Conservation (phyloP, 176 grass and related monocot genomes). For the Juncus inflexus region DNA sequence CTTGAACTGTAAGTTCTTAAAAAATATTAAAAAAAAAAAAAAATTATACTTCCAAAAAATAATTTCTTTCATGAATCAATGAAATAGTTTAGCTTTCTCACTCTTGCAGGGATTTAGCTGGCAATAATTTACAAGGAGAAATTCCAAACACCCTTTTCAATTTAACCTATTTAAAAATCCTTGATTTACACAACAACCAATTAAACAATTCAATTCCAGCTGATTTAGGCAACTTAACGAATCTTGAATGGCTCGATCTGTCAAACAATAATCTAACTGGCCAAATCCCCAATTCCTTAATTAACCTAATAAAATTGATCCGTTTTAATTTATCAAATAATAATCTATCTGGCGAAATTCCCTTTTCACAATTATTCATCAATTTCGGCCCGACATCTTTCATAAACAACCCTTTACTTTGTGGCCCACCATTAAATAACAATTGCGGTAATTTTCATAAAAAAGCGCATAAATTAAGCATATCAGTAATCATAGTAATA, state of each 20-base stretch:
- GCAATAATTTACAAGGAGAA: slow-evolving; percentile 60
- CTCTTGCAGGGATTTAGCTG: slow-evolving; percentile 65
- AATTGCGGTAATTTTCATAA: slow-evolving; percentile 29
- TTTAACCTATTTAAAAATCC: slow-evolving; percentile 62
- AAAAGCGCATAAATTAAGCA: slow-evolving; percentile 27
- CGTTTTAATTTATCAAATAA: slow-evolving; percentile 89
- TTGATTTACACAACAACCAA: slow-evolving; percentile 65
- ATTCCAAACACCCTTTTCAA: slow-evolving; percentile 71
- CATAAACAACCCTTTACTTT: slow-evolving; percentile 56
- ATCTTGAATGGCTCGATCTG: slow-evolving; percentile 68
- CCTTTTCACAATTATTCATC: slow-evolving; percentile 44
- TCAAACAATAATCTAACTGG: slow-evolving; percentile 56
- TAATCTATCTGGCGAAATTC: slow-evolving; percentile 69
- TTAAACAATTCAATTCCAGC: slow-evolving; percentile 54
- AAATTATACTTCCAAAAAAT: slow-evolving; percentile 15
- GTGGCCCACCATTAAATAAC: slow-evolving; percentile 60
- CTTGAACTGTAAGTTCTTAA: slow-evolving; percentile 78
- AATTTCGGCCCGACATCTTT: slow-evolving; percentile 47
- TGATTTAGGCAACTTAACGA: slow-evolving; percentile 57
- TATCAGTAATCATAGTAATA: slow-evolving; percentile 73
- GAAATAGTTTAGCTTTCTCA: slow-evolving; percentile 25
- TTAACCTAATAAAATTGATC: slow-evolving; percentile 49
- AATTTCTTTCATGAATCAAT: slow-evolving; percentile 31
- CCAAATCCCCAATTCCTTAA: slow-evolving; percentile 49
- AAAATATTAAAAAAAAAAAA: slow-evolving; percentile 11